phyloP scores from a whole-genome alignment of 2,329 filamentous ascomycete genomes.

The Ceratocystiopsis sp. region DNA sequence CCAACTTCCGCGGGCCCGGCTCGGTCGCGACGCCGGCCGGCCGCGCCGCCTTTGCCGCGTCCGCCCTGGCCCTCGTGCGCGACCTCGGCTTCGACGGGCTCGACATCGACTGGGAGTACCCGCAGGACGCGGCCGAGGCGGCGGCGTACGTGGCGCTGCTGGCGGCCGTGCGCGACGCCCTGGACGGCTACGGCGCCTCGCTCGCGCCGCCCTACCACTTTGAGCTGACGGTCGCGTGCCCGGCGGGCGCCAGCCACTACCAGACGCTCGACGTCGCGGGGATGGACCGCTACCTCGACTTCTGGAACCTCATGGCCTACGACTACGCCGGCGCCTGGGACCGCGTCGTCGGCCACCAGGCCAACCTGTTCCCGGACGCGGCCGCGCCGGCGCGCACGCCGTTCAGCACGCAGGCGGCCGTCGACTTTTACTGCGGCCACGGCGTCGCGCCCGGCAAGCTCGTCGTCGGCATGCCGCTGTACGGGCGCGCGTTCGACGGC shows the following conservation, averaged over 20 bases:
- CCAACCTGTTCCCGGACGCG: conserved; percentile 49
- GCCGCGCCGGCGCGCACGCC: conserved; percentile 50
- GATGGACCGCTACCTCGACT: conserved; percentile 52
- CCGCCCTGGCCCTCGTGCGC: conserved; percentile 58
- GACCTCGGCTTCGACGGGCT: conserved; percentile 60
- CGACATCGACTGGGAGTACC: conserved; percentile 46
- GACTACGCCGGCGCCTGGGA: conserved; percentile 82
- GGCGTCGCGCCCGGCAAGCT: conserved; percentile 57
- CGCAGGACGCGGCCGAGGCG: conserved; percentile 36
- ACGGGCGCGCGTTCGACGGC: conserved; percentile 68
- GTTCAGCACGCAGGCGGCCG: conserved; percentile 56
- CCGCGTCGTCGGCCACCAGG: conserved; percentile 51
- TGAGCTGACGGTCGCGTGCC: conserved; percentile 47
- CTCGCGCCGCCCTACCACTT: conserved; percentile 33
- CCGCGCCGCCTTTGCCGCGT: conserved; percentile 53
- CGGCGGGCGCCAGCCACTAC: conserved; percentile 46
- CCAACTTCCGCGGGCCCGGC: conserved; percentile 63
- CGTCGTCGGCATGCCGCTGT: conserved; percentile 81
- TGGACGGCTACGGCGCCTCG: conserved; percentile 37
- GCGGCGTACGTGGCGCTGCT: conserved; percentile 43
- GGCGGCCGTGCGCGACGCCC: conserved; percentile 33
- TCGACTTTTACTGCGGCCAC: conserved; percentile 50
- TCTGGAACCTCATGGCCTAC: conserved; percentile 78
- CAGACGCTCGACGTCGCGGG: conserved; percentile 41
- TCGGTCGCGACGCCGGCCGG: conserved; percentile 44